A percentile compares a stretch with the other conserved stretches of the same genome.
phyloP scores from a whole-genome alignment of 306 rosid genomes.

The Hylodesmum podocarpum region DNA sequence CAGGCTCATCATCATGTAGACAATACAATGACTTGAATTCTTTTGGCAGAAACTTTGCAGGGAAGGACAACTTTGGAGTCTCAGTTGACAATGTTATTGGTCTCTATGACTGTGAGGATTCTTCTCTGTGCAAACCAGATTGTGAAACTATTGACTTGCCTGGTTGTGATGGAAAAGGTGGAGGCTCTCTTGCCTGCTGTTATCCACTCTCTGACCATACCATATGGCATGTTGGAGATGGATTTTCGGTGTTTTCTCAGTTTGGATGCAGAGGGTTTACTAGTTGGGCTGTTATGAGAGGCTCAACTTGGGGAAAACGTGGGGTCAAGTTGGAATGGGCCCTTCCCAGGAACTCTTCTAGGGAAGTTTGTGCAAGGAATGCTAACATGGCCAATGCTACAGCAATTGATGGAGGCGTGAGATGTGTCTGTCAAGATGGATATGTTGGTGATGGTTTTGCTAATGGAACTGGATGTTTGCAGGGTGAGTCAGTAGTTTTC shows the following conservation, averaged over 20 bases:
- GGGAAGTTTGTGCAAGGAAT: constrained; percentile 54
- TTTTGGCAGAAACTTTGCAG: constrained; percentile 45
- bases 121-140: constrained; percentile 75
- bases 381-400: constrained; percentile 63
- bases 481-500: constrained; percentile 64
- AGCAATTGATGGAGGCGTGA: constrained; percentile 50
- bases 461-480: constrained; percentile 74
- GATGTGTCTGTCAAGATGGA: constrained; percentile 76
- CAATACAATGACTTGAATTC: constrained; percentile 79
- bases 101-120: constrained; percentile 91
- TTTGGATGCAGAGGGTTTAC: constrained; percentile 93
- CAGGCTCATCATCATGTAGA: constrained; percentile 63
- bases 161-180: constrained; percentile 61
- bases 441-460: constrained; percentile 83
- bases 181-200: constrained; percentile 74
- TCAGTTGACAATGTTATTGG: constrained; percentile 78
- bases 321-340: constrained; percentile 96
- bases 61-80: constrained; percentile 54
- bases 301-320: constrained; percentile 62
- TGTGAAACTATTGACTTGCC: constrained; percentile 69
- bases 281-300: constrained; percentile 76
- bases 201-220: constrained; percentile 86
- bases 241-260: constrained; percentile 64
- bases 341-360: constrained; percentile 60
- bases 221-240: constrained; percentile 69